phyloP scores from a whole-genome alignment of 2,329 filamentous ascomycete genomes.

The Alternaria dauci region DNA sequence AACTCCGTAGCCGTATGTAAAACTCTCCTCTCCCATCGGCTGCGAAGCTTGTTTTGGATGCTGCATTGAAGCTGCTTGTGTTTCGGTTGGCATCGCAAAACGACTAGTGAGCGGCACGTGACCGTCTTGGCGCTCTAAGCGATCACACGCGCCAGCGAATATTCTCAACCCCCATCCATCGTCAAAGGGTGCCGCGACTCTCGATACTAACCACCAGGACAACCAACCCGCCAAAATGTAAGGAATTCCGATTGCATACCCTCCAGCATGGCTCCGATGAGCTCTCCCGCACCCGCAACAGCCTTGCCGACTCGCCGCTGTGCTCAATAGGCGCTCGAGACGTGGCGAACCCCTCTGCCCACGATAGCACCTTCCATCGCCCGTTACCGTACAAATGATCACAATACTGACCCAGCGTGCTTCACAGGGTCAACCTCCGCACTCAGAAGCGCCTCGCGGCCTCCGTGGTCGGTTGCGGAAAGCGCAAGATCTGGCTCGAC shows the following conservation, averaged over 20 bases:
- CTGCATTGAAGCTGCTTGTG: background rate
- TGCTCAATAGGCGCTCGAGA: conserved; percentile 34
- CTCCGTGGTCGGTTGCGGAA: conserved; percentile 96
- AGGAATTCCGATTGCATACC: conserved; percentile 38
- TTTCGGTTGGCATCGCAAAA: conserved; percentile 8
- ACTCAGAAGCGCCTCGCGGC: conserved; percentile 99
- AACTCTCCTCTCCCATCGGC: background rate
- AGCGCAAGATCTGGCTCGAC: conserved; percentile 99
- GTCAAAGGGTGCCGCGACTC: conserved; percentile 14
- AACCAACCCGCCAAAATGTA: conserved; percentile 55
- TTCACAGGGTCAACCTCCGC: conserved; percentile 93
- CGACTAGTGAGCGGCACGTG: conserved; percentile 14
- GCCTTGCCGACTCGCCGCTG: conserved; percentile 31
- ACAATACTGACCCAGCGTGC: conserved; percentile 42
- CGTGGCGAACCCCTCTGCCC: conserved; percentile 50
- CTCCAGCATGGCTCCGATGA: conserved; percentile 23
- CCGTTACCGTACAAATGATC: conserved; percentile 28
- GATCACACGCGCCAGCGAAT: conserved; percentile 18
- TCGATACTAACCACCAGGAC: conserved; percentile 45
- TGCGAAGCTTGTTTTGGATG: background rate
- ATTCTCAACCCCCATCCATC: conserved; percentile 11
- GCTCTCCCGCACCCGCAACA: conserved; percentile 29
- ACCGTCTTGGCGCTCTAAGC: conserved; percentile 18
- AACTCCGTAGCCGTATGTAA: background rate
- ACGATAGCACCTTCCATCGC: conserved; percentile 29